These are phyloP conservation scores for Melanogaster broomeanus DNA, from an alignment of 768 basidiomycete species.

Conservation along the genomic window DNA sequence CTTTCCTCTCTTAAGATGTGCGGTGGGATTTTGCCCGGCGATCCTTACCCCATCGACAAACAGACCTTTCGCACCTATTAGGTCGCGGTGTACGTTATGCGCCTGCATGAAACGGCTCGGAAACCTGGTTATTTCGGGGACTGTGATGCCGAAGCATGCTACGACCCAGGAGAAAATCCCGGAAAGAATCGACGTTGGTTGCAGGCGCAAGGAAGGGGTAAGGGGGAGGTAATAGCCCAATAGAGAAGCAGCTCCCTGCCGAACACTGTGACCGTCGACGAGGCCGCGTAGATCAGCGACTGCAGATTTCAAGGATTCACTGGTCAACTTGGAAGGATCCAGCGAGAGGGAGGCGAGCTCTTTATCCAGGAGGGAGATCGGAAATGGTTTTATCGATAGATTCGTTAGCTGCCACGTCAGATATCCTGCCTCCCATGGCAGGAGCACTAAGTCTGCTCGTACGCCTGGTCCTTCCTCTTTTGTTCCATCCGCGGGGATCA, in stretches of 20 bases:
- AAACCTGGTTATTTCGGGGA: constrained; percentile 16
- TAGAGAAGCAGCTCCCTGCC: constrained; percentile 63
- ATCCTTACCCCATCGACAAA: constrained; percentile 22
- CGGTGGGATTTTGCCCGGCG: constrained; percentile 6
- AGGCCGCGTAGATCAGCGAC: constrained; percentile 33
- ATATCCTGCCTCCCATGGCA: constrained; percentile 79
- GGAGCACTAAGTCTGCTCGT: constrained; percentile 72
- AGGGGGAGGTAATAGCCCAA: constrained; percentile 73
- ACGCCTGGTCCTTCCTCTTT: constrained; percentile 28
- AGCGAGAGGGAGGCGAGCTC: constrained; percentile 13
- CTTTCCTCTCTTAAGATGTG: constrained; percentile 19
- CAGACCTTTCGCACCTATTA: constrained; percentile 18
- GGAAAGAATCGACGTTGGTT: constrained; percentile 46
- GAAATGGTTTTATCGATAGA: constrained; percentile 68
- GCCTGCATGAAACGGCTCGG: constrained; percentile 25
- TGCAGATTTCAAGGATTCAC: constrained; percentile 26
- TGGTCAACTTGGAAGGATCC: constrained; percentile 10
- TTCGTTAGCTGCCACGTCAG: constrained; percentile 59
- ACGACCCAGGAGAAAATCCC: constrained; percentile 63
- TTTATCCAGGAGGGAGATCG: constrained; percentile 21
- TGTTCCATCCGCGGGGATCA: constrained; percentile 32
- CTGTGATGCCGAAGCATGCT: constrained; percentile 21
- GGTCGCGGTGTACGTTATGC: constrained; percentile 13
- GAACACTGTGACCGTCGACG: constrained; percentile 52
- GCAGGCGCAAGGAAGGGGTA: constrained; percentile 46